Evolutionary conservation across 2,329 filamentous ascomycete species (phyloP).

Genomic region (Calonectria hongkongensis): DNA sequence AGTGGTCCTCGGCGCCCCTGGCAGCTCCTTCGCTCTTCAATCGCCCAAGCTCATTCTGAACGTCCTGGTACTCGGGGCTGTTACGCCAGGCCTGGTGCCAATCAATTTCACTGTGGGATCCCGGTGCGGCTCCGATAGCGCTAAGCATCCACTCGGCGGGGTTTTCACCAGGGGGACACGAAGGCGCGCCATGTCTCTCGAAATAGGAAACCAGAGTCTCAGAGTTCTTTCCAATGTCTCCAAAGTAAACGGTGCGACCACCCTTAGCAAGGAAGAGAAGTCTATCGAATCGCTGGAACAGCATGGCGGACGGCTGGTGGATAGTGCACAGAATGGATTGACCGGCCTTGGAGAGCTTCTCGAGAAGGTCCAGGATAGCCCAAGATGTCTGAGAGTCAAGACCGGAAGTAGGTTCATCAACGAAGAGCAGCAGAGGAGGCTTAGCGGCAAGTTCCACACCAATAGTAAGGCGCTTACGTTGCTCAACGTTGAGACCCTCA

Average conservation of each 20-base stretch:
- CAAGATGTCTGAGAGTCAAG: constrained; percentile 79
- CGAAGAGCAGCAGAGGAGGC: constrained; percentile 69
- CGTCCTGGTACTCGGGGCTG: constrained; percentile 68
- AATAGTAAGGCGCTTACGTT: constrained; percentile 71
- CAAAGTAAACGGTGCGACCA: constrained; percentile 53
- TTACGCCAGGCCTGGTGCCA: constrained; percentile 55
- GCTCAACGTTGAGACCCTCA: constrained; percentile 69
- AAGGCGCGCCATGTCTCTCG: constrained; percentile 44
- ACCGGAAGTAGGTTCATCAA: constrained; percentile 73
- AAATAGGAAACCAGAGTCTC: constrained; percentile 49
- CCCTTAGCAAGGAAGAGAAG: constrained; percentile 67
- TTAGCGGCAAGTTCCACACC: constrained; percentile 68
- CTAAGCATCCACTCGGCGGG: constrained; percentile 55
- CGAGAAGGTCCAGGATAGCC: constrained; percentile 82
- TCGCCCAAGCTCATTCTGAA: constrained; percentile 72
- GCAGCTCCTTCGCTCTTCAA: constrained; percentile 72
- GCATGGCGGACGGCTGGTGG: constrained; percentile 67
- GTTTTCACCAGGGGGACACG: constrained; percentile 50
- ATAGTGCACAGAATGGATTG: constrained; percentile 72
- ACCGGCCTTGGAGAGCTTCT: constrained; percentile 74
- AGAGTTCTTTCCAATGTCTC: constrained; percentile 53
- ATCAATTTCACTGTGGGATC: constrained; percentile 48
- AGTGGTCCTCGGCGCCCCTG: constrained; percentile 50
- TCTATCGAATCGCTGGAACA: constrained; percentile 70
- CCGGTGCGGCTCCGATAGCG: constrained; percentile 52